Percentiles rank a stretch among this genome's conserved stretches.
phyloP scores from a whole-genome alignment of 2,329 filamentous ascomycete species.

The Fusarium longipes region DNA sequence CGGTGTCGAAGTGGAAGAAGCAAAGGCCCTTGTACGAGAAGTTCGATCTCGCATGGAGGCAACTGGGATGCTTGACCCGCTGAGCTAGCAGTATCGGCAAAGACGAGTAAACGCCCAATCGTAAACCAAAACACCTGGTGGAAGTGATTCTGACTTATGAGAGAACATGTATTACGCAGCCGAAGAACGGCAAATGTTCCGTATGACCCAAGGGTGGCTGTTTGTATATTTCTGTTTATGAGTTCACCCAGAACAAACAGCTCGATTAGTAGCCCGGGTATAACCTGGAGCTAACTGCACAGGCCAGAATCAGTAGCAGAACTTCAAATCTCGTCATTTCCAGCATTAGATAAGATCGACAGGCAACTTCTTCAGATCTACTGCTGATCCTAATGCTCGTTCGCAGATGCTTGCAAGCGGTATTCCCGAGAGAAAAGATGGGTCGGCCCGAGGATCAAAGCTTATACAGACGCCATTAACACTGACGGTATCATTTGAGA shows the following conservation, averaged over 20 bases:
- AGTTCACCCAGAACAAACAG: not conserved
- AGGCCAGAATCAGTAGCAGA: not conserved
- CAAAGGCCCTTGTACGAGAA: constrained; percentile 90
- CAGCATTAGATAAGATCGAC: constrained; percentile 1
- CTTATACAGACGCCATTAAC: not conserved
- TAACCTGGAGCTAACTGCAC: not conserved
- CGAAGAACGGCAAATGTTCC: constrained; percentile 25
- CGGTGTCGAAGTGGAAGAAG: constrained; percentile 95
- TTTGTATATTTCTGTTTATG: not conserved
- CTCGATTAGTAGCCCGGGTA: not conserved
- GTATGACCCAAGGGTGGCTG: not conserved
- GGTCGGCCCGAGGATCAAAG: constrained; percentile 29
- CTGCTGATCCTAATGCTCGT: constrained; percentile 1
- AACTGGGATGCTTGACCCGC: constrained; percentile 48
- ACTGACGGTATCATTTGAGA: not conserved
- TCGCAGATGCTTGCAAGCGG: not conserved
- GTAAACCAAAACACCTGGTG: not conserved
- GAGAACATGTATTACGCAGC: constrained; percentile 26
- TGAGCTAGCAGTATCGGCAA: constrained; percentile 37
- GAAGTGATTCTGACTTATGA: constrained; percentile 12
- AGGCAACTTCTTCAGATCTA: constrained; percentile 11
- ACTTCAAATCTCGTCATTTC: not conserved
- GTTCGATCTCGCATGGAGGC: constrained; percentile 79
- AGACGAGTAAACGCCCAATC: constrained; percentile 17
- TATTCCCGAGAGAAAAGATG: not conserved